Evolutionary conservation across 129 eudicot genomes (phyloP).

Genomic region (Tagetes patula): DNA sequence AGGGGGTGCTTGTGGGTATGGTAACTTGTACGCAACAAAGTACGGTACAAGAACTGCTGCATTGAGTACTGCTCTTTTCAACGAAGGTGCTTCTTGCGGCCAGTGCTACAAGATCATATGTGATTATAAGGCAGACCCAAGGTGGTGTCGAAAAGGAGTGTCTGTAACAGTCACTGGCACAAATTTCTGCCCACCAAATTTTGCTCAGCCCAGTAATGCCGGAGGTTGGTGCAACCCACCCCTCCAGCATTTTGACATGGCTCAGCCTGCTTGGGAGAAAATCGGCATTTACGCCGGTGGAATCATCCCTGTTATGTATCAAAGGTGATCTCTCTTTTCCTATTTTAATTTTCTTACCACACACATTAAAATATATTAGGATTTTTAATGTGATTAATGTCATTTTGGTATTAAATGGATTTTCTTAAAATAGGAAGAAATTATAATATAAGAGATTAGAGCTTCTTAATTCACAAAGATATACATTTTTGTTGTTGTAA

Average conservation of each 20-base stretch:
- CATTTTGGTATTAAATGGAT: no score
- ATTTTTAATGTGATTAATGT: no score
- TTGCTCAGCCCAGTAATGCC: slow-evolving; percentile 52
- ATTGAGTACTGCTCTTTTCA: slow-evolving; percentile 89
- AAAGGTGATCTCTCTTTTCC: slow-evolving; percentile 40
- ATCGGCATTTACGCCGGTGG: slow-evolving; percentile 80
- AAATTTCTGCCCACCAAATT: slow-evolving; percentile 85
- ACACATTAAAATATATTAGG: no score
- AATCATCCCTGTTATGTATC: slow-evolving; percentile 64
- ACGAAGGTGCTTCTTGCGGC: slow-evolving; percentile 74
- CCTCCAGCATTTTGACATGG: slow-evolving; percentile 86
- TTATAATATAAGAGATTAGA: no score
- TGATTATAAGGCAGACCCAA: slow-evolving; percentile 54
- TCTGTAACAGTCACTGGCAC: slow-evolving; percentile 84
- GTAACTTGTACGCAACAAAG: slow-evolving; percentile 65
- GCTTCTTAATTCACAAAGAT: no score
- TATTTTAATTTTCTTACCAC: background rate
- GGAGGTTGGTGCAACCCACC: slow-evolving; percentile 99
- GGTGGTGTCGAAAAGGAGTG: slow-evolving; percentile 67
- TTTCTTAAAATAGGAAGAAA: no score
- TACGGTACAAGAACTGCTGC: slow-evolving; percentile 90
- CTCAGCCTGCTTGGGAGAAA: slow-evolving; percentile 97
- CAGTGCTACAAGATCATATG: slow-evolving; percentile 76
- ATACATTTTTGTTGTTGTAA: no score
- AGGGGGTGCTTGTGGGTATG: slow-evolving; percentile 98